phyloP scores from a whole-genome alignment of 176 grass and related monocot species.

The Eragrostis curvula region DNA sequence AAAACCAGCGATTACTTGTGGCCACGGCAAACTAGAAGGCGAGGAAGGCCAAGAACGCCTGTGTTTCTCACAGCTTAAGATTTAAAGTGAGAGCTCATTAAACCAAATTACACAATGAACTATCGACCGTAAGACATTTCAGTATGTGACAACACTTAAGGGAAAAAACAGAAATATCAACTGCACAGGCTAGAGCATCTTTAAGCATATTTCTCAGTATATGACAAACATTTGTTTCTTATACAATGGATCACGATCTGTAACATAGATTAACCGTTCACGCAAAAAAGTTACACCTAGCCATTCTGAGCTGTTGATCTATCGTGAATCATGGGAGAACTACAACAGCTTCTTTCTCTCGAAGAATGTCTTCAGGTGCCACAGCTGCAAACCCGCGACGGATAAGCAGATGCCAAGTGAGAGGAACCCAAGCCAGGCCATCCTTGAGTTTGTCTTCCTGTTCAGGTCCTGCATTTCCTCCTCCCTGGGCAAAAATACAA shows the following conservation, averaged over 20 bases:
- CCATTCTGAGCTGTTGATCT: neutral
- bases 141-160: neutral
- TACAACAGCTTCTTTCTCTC: constrained; percentile 99
- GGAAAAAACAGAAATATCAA: neutral
- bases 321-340: constrained; percentile 21
- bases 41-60: neutral
- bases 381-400: constrained; percentile 83
- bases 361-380: constrained; percentile 96
- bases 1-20: no score
- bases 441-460: constrained; percentile 84
- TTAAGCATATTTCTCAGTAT: constrained; percentile 10
- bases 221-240: constrained; percentile 29
- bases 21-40: neutral
- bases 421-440: constrained; percentile 90
- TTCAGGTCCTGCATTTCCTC: constrained; percentile 98
- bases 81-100: neutral
- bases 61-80: neutral
- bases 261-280: constrained; percentile 24
- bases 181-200: neutral
- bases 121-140: neutral
- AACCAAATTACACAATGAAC: neutral
- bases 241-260: constrained; percentile 1
- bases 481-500: constrained; percentile 53
- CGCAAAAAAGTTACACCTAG: constrained; percentile 21
- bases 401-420: constrained; percentile 82